Evolutionary conservation across 768 basidiomycete species (phyloP), one percentile per base, ranked within the genome.

Genomic region (Boletus reticuloceps): DNA sequence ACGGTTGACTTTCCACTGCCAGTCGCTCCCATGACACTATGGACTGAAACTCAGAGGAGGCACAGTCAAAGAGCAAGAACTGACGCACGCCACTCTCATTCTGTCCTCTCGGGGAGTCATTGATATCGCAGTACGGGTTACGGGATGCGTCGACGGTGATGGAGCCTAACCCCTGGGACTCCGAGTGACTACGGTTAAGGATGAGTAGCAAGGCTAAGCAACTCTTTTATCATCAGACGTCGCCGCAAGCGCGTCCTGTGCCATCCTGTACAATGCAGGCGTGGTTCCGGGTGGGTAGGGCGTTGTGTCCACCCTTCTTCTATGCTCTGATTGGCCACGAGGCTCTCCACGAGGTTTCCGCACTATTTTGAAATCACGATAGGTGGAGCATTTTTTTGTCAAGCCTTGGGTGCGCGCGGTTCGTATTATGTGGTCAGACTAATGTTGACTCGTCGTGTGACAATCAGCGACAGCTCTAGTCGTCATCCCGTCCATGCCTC

Each of bases 1-100:
- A 65, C 64, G 5, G 64, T 64, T 2, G 64, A 67, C 29, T 65
- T 65, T 12, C 64, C 64, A 27, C 64, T 65, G 13, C 64, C 64
- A 0, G 64, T 65, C 13, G 64, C 55, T 32, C 64, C 64, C 65
- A 65, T 67, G 41, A 65, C 13, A 20, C 64, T 65, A 57, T 29
- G 38, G 32, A 50, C 17, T 2, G 25, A 31, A 45, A 27, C 25
- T 64, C 25, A 67, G 50, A 53, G 27, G 38, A 31, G 12, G 11
- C 6, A 12, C 11, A 19, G 17, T 27, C 1, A 10, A 43, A 44
- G 40, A 16, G 32, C 31, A 12, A 51, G 41, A 47, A 6, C 12
- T 22, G 22, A 42, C 63, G 55, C 56, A 64, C 63, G 54, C 61
- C n/a, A 65, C 58, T 38, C 61, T 65, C 61, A 54, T 55, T 19